Percentiles rank a stretch among this genome's conserved stretches.
These are phyloP conservation scores for Endogone sp. DNA, from an alignment of 192 early-diverging fungal genomes.

Conservation along the genomic window DNA sequence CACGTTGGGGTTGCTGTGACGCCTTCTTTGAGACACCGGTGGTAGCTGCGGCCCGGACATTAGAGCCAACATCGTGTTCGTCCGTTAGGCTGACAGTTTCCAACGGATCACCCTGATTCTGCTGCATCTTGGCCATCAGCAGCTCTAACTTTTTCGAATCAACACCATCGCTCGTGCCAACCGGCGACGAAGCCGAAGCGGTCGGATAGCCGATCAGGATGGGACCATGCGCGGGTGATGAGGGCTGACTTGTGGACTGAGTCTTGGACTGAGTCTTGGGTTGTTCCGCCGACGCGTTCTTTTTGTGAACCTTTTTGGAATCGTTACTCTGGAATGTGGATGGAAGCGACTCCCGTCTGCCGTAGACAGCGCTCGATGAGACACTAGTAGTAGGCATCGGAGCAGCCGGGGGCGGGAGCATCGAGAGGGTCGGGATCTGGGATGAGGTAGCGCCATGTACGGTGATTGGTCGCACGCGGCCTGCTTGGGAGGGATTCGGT, in stretches of 20 bases:
- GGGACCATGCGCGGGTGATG: neutral
- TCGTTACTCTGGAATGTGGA: neutral
- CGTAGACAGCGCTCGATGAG: neutral
- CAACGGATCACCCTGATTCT: neutral
- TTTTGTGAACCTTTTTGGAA: neutral
- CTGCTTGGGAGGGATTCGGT: neutral
- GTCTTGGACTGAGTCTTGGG: neutral
- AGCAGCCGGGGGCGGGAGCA: neutral
- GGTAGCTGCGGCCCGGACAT: neutral
- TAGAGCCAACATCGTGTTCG: neutral
- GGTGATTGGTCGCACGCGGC: neutral
- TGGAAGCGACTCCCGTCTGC: neutral
- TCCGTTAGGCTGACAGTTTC: neutral
- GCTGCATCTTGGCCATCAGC: neutral
- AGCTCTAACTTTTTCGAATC: neutral
- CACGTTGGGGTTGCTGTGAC: constrained; percentile 7
- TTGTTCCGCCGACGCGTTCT: neutral
- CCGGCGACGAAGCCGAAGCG: neutral
- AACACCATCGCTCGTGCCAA: neutral
- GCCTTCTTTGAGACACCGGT: neutral
- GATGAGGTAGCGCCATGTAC: neutral
- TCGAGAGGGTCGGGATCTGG: neutral
- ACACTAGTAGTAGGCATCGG: neutral
- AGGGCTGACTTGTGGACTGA: neutral
- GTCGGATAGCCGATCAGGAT: neutral